Evolutionary conservation across 345 rosid genomes (phyloP).

Genomic region (Pugionium cornutum): DNA sequence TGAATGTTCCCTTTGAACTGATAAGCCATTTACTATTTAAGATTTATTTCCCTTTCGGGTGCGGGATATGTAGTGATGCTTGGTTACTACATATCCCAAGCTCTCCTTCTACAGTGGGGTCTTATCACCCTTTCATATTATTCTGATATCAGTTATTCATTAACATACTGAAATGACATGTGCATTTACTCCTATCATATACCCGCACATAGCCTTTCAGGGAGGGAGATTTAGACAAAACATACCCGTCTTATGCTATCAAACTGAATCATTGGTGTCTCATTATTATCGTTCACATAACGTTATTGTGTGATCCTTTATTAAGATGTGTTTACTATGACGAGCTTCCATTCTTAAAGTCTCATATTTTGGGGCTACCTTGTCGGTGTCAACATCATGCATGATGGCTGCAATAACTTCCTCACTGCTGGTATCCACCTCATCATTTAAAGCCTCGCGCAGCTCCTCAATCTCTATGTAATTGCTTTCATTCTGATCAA

Average conservation of each 20-base stretch:
- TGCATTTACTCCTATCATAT: slow-evolving; percentile 2
- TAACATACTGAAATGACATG: background rate
- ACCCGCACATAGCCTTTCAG: background rate
- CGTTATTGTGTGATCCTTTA: background rate
- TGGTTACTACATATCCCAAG: background rate
- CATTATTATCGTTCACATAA: background rate
- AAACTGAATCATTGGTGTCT: slow-evolving; percentile 2
- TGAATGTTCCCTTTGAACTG: no score
- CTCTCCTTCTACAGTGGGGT: background rate
- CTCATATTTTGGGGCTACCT: slow-evolving; percentile 48
- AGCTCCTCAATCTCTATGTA: slow-evolving; percentile 93
- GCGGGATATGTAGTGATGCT: background rate
- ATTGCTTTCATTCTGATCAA: slow-evolving; percentile 71
- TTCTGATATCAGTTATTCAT: background rate
- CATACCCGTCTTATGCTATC: slow-evolving; percentile 1
- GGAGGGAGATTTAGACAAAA: slow-evolving; percentile 6
- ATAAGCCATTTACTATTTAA: no score
- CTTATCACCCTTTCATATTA: background rate
- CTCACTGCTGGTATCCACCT: slow-evolving; percentile 61
- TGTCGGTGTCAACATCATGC: slow-evolving; percentile 96
- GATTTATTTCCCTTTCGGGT: background rate
- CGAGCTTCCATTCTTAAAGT: background rate
- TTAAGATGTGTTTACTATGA: background rate
- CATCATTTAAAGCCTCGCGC: slow-evolving; percentile 67
- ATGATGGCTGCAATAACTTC: slow-evolving; percentile 80